Evolutionary conservation across 345 rosid species (phyloP), one percentile per base, ranked within the genome.

Genomic region (Pelargonium nanum): DNA sequence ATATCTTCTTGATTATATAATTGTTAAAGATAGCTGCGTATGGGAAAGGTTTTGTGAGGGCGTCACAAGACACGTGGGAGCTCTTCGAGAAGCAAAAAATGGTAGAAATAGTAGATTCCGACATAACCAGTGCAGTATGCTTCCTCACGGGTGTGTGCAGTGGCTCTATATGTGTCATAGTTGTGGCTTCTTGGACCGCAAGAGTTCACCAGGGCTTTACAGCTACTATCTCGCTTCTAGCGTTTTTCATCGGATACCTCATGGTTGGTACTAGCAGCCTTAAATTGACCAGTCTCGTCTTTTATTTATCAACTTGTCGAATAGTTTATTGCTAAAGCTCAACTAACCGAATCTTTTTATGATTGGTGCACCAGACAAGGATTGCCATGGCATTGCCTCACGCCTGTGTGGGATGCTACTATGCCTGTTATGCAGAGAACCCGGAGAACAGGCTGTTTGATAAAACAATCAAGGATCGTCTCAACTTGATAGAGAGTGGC

Each of bases 301-400:
- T 40, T 25, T 19, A 67, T 22, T 57, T 28, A 22, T 19, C n/a
- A 0, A 8, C 68, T 56, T 73, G 60, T 58, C n/a, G 2, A 26
- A 53, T 60, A 52, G 16, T 34, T 58, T 24, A 53, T 53, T 23
- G 24, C 59, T 24, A 20, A 57, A 48, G 62, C 32, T 26, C 54
- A 25, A 52, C 26, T 51, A 53, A 25, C 34, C 63, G 19, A 26
- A 51, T 26, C 19, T 40, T 44, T 34, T 40, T 63, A 52, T 52
- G 56, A 44, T 65, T 21, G 53, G 22, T 20, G 44, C 6, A 30
- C 13, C 93, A 92, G 97, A 85, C 95, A 0, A 86, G 97, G 83
- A 94, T 94, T 53, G 82, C 97, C 15, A 94, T 90, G 99, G 97
- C 96, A 72, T 48, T 90, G 79, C 97, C 96, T 9, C 93, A 88